Evolutionary conservation across 495 filamentous ascomycete species (phyloP), one percentile per base, ranked within the genome.

Genomic region (Penicillium samsonianum): DNA sequence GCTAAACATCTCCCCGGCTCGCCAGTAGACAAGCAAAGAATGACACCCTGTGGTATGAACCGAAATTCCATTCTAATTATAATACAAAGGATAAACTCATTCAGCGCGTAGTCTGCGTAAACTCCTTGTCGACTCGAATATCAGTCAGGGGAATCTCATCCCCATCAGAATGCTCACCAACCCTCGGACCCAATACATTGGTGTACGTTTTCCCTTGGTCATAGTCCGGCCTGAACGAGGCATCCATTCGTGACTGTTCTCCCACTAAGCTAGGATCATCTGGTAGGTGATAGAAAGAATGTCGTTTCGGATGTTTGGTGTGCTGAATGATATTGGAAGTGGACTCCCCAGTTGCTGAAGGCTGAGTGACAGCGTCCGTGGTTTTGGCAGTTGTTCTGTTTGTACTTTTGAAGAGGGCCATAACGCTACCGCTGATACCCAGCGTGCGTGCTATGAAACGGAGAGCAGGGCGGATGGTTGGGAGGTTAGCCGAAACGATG

Each of bases 401-500:
- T 37, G 33, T n/a, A 3, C 33, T 37, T 37, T 7, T 37, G 33
- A 37, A 37, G 33, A 37, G 14, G n/a, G 33, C 33, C 33, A 37
- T 16, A 7, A 37, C 5, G 5, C 14, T n/a, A n/a, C 33, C 33
- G 14, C 9, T 0, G 33, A 37, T 16, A 37, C 14, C 33, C 33
- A 37, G 33, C 33, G 7, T 37, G 33, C 33, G 33, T 38, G 35
- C 35, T 17, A n/a, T 7, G n/a, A 38, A 17, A 38, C 35, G 35
- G 35, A 38, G 42, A 8, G 65, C 61, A 16, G 76, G 76, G 1
- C 65, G 67, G 14, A 80, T 50, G n/a, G 75, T 77, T 4, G 76
- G 76, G 14, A 80, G 71, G 58, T 74, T 77, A 53, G 76, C 76
- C 30, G 68, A 76, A 14, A 79, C 64, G 64, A 80, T 78, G 14